phyloP scores from a whole-genome alignment of 2,329 filamentous ascomycete species.

The Bipolaris cookei region DNA sequence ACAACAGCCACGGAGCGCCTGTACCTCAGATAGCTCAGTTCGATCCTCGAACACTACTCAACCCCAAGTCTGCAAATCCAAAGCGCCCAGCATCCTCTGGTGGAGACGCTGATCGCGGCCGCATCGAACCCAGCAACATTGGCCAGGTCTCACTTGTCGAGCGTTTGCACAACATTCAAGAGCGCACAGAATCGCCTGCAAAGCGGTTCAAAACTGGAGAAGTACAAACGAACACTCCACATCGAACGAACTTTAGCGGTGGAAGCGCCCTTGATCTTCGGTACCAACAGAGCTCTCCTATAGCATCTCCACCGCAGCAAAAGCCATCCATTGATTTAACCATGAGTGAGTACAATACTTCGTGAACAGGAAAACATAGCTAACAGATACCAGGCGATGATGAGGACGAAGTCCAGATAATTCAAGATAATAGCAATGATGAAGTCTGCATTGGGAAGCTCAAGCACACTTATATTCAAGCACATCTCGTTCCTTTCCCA shows the following conservation, averaged over 20 bases:
- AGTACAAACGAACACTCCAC: constrained; percentile 21
- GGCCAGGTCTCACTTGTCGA: constrained; percentile 72
- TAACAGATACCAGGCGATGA: constrained; percentile 59
- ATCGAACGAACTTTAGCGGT: constrained; percentile 24
- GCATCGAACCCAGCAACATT: constrained; percentile 24
- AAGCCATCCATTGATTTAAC: constrained; percentile 42
- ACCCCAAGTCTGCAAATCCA: constrained; percentile 37
- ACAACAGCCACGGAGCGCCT: constrained; percentile 21
- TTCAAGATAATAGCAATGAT: constrained; percentile 67
- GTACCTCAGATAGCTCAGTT: constrained; percentile 21
- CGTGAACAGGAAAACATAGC: constrained; percentile 3
- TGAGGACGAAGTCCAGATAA: constrained; percentile 65
- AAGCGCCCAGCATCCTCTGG: constrained; percentile 42
- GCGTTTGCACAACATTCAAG: constrained; percentile 74
- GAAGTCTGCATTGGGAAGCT: constrained; percentile 84
- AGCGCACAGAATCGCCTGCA: constrained; percentile 64
- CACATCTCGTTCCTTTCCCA: constrained; percentile 70
- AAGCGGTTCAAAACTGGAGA: constrained; percentile 44
- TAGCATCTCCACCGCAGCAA: constrained; percentile 9
- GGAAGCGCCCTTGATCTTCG: constrained; percentile 53
- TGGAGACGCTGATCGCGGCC: constrained; percentile 30
- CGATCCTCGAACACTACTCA: constrained; percentile 44
- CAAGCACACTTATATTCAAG: constrained; percentile 70
- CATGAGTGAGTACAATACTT: constrained; percentile 36
- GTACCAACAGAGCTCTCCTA: constrained; percentile 38